Evolutionary conservation across 345 rosid species (phyloP).

Genomic region (Cardamine chenopodiifolia): DNA sequence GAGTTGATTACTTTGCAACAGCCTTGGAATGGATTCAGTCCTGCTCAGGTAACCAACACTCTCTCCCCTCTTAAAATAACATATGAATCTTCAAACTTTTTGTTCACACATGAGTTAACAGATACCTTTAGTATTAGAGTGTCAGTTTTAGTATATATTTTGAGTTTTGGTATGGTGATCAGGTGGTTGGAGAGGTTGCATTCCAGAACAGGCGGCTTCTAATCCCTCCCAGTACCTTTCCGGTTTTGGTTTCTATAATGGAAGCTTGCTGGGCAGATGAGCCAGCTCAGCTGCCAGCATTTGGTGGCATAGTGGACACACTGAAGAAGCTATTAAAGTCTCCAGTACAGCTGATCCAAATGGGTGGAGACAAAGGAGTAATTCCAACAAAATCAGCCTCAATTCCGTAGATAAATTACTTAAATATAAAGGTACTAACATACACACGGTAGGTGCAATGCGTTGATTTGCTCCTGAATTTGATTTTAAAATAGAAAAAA

Average conservation of each 20-base stretch:
- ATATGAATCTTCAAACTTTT: neutral
- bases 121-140: neutral
- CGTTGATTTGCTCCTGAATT: slow-evolving; percentile 34
- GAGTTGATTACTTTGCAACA: slow-evolving; percentile 89
- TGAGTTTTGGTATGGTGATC: slow-evolving; percentile 22
- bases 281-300: slow-evolving; percentile 76
- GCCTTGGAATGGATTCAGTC: slow-evolving; percentile 94
- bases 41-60: slow-evolving; percentile 74
- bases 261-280: slow-evolving; percentile 97
- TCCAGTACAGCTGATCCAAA: slow-evolving; percentile 63
- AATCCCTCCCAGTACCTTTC: slow-evolving; percentile 75
- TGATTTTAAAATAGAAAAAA: slow-evolving; percentile 23
- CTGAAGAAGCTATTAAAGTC: slow-evolving; percentile 86
- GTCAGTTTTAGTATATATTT: neutral
- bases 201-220: slow-evolving; percentile 89
- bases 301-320: slow-evolving; percentile 62
- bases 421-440: slow-evolving; percentile 11
- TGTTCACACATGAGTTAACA: neutral
- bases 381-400: slow-evolving; percentile 4
- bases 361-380: slow-evolving; percentile 51
- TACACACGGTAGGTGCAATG: slow-evolving; percentile 22
- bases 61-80: neutral
- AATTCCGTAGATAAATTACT: neutral
- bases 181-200: slow-evolving; percentile 99
- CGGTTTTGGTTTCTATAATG: slow-evolving; percentile 77